These are phyloP conservation scores for Aureobasidium sp. DNA, from an alignment of 2,329 filamentous ascomycete species.

Conservation along the genomic window DNA sequence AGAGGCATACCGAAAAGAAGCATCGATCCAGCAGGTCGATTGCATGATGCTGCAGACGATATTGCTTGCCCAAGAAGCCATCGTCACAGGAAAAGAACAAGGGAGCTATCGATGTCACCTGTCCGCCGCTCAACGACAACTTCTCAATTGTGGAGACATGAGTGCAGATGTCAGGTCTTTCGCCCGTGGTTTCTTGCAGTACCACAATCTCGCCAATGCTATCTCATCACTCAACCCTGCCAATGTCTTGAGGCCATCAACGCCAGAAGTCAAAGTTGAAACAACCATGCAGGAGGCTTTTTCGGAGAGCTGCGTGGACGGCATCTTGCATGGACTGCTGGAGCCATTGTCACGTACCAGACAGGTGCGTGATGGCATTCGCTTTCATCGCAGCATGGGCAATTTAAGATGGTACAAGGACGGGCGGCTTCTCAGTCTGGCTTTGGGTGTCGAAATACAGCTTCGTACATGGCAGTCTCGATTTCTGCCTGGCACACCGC, in stretches of 20 bases:
- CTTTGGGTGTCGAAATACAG: conserved; percentile 66
- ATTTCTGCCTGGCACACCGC: conserved; percentile 44
- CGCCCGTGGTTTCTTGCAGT: conserved; percentile 73
- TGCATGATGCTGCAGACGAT: conserved; percentile 56
- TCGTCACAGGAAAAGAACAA: conserved; percentile 52
- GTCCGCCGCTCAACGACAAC: conserved; percentile 64
- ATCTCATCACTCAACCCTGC: conserved; percentile 47
- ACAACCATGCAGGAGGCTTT: conserved; percentile 34
- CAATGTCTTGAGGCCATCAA: conserved; percentile 18
- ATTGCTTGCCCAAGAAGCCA: conserved; percentile 54
- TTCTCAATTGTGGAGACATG: conserved; percentile 45
- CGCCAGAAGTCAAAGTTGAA: conserved; percentile 26
- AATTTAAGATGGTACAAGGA: conserved; percentile 60
- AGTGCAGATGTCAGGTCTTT: conserved; percentile 67
- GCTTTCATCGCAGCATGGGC: conserved; percentile 55
- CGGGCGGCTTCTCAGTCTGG: conserved; percentile 64
- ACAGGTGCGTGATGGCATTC: conserved; percentile 65
- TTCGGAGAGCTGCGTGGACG: background rate
- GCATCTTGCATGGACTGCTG: conserved; percentile 48
- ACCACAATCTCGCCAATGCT: conserved; percentile 59
- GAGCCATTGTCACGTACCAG: conserved; percentile 73
- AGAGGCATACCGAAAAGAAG: conserved; percentile 9
- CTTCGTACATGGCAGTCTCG: conserved; percentile 68
- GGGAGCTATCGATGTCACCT: conserved; percentile 78
- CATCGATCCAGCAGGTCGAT: conserved; percentile 27